Conservation (phyloP, 2,329 filamentous ascomycete species). For the Taxawa tesnikishii region DNA sequence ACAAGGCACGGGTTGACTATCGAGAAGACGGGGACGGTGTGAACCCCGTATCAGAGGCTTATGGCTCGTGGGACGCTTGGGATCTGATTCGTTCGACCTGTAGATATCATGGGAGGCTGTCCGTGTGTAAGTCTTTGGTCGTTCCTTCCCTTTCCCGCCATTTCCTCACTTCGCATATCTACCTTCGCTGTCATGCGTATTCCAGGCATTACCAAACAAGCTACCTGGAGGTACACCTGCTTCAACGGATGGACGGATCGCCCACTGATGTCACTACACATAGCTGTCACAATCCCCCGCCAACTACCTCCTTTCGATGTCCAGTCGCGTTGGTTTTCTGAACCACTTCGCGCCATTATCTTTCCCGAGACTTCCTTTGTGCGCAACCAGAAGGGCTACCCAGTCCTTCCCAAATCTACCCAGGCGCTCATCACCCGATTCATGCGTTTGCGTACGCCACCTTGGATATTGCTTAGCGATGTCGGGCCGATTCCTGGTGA, state of each 20-base stretch:
- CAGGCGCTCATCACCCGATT: slow-evolving; percentile 45
- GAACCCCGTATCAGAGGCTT: slow-evolving; percentile 46
- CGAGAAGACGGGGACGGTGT: slow-evolving; percentile 10
- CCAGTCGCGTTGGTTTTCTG: slow-evolving; percentile 51
- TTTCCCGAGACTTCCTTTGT: slow-evolving; percentile 42
- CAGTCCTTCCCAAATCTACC: slow-evolving; percentile 45
- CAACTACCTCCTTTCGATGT: slow-evolving; percentile 43
- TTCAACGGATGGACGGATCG: too few relatives aligned
- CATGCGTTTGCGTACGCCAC: slow-evolving; percentile 43
- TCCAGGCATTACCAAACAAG: too few relatives aligned
- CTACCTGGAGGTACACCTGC: too few relatives aligned
- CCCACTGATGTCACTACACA: not conserved
- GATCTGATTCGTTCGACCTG: slow-evolving; percentile 74
- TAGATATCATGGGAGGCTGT: slow-evolving; percentile 70
- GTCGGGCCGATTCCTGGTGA: slow-evolving; percentile 41
- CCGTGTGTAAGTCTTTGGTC: slow-evolving; percentile 57
- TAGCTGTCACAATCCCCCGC: slow-evolving; percentile 47
- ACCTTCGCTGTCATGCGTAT: too few relatives aligned
- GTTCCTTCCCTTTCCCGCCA: not conserved
- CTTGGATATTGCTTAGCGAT: slow-evolving; percentile 49
- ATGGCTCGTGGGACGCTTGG: slow-evolving; percentile 88
- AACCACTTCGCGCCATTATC: slow-evolving; percentile 45
- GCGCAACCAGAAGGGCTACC: slow-evolving; percentile 46
- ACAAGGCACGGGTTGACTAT: not conserved
- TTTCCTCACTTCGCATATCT: too few relatives aligned